A percentile compares a stretch with the other conserved stretches of the same genome.
Conservation (phyloP, 192 early-diverging fungal species). For the Backusella morwellensis region DNA sequence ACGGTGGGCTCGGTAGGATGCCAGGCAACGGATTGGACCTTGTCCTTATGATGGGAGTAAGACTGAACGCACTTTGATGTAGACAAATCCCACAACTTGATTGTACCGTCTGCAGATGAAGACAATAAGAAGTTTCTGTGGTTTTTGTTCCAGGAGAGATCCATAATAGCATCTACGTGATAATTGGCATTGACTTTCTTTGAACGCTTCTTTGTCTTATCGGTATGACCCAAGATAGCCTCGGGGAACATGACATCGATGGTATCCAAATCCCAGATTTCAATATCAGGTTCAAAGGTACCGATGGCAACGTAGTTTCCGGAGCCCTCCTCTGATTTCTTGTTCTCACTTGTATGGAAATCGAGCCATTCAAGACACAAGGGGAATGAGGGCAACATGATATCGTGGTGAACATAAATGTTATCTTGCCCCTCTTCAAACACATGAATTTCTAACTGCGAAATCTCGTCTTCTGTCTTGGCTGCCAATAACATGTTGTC, state of each 20-base stretch:
- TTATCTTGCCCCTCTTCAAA: slow-evolving; percentile 82
- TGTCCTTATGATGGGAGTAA: slow-evolving; percentile 84
- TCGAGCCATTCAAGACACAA: slow-evolving; percentile 96
- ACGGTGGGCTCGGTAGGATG: slow-evolving; percentile 85
- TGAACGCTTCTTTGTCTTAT: slow-evolving; percentile 50
- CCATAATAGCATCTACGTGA: slow-evolving; percentile 96
- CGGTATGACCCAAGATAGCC: slow-evolving; percentile 75
- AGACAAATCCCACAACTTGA: slow-evolving; percentile 97
- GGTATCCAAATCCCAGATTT: slow-evolving; percentile 97
- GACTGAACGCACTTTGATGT: slow-evolving; percentile 69
- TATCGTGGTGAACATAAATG: slow-evolving; percentile 97
- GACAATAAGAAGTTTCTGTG: slow-evolving; percentile 76
- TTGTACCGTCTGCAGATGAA: slow-evolving; percentile 94
- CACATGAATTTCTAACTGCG: slow-evolving; percentile 91
- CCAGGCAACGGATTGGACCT: slow-evolving; percentile 92
- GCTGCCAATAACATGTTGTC: slow-evolving; percentile 91
- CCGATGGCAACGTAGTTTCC: slow-evolving; percentile 96
- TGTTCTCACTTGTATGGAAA: slow-evolving; percentile 70
- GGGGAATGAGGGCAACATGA: slow-evolving; percentile 96
- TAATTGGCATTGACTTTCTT: slow-evolving; percentile 69
- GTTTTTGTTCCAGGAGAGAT: slow-evolving; percentile 88
- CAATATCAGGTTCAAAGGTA: slow-evolving; percentile 97
- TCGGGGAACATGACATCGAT: slow-evolving; percentile 92
- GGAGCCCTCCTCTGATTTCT: slow-evolving; percentile 42
- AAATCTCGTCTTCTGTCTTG: slow-evolving; percentile 97